phyloP scores from a whole-genome alignment of 176 grass and related monocot species.

The Oropetium thomaeum region DNA sequence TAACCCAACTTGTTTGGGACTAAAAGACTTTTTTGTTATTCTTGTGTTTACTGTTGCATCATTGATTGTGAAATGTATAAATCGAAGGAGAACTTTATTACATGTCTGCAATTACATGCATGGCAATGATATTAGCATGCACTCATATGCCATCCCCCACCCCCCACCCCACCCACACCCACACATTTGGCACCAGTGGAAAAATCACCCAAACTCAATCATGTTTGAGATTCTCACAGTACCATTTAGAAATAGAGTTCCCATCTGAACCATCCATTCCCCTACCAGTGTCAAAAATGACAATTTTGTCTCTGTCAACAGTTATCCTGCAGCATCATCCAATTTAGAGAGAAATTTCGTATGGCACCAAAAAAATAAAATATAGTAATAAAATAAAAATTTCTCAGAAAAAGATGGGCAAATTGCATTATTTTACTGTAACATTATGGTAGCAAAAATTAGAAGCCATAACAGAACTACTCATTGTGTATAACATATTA shows the following conservation, averaged over 20 bases:
- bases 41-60: too few species aligned
- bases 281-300: conserved; percentile 53
- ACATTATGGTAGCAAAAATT: neutral
- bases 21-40: too few species aligned
- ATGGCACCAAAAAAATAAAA: neutral
- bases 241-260: conserved; percentile 63
- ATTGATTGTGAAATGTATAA: neutral
- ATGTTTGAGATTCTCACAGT: conserved; percentile 5
- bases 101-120: neutral
- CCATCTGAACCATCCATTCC: conserved; percentile 58
- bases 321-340: conserved; percentile 45
- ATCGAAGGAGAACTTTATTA: neutral
- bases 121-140: neutral
- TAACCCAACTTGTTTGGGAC: too few species aligned
- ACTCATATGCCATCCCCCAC: neutral
- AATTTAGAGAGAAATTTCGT: too few species aligned
- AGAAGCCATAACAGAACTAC: neutral
- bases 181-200: neutral
- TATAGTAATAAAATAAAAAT: neutral
- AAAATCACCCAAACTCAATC: neutral
- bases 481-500: neutral
- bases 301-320: conserved; percentile 37
- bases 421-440: neutral
- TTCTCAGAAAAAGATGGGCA: neutral
- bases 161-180: too few species aligned